Evolutionary conservation across 768 basidiomycete species (phyloP).

Genomic region (Collybiopsis confluens): DNA sequence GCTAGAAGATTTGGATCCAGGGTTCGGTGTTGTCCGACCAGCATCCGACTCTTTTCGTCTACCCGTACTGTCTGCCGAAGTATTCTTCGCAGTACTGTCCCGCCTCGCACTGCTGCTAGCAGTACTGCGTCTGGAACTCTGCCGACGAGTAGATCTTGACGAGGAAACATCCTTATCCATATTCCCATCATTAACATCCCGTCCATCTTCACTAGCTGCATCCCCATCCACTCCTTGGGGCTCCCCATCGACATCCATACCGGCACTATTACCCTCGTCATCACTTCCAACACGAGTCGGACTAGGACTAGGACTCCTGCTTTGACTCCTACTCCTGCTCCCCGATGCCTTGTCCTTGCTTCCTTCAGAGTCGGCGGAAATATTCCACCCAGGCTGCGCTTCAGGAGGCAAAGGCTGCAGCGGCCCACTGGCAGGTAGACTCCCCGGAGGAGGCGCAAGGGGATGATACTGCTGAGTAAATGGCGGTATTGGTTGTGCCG

Average conservation of each 20-base stretch:
- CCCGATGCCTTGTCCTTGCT: neutral
- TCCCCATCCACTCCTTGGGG: neutral
- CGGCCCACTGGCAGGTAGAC: slow-evolving; percentile 1
- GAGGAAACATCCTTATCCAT: neutral
- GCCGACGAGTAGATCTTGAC: too few relatives aligned
- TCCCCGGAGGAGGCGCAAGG: slow-evolving; percentile 4
- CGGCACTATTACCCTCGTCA: neutral
- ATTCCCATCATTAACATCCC: neutral
- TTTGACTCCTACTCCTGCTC: too few relatives aligned
- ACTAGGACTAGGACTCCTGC: neutral
- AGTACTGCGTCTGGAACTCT: too few relatives aligned
- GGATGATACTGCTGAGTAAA: neutral
- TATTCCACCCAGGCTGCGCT: neutral
- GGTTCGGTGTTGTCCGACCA: too few relatives aligned
- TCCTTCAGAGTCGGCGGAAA: neutral
- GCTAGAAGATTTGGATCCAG: neutral
- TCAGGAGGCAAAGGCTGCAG: slow-evolving; percentile 5
- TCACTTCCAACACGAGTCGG: neutral
- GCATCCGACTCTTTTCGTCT: too few relatives aligned
- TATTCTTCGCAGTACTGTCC: neutral
- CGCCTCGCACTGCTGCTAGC: neutral
- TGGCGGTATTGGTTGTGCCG: neutral
- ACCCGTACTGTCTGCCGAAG: neutral
- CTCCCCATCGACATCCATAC: neutral
- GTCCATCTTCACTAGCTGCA: neutral